Conservation (phyloP, 2,329 filamentous ascomycete species). For the Dactylellina leptospora region DNA sequence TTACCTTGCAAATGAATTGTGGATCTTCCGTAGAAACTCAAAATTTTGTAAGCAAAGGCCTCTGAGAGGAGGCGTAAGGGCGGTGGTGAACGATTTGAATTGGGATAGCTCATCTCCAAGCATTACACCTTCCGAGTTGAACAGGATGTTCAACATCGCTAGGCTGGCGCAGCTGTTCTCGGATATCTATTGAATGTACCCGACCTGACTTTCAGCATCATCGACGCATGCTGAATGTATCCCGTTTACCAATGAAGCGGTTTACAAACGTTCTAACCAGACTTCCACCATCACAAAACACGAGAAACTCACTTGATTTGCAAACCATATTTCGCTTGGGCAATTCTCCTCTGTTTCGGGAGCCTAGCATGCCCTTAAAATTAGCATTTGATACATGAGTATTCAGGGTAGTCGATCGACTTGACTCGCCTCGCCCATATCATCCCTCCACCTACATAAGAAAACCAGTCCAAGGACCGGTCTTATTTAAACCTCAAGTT, state of each 20-base stretch:
- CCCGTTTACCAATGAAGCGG: background rate
- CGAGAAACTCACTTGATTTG: conserved; percentile 75
- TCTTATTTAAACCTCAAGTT: conserved; percentile 59
- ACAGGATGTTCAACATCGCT: conserved; percentile 89
- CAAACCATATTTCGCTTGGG: conserved; percentile 83
- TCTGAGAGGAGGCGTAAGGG: conserved; percentile 75
- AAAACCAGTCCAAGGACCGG: conserved; percentile 89
- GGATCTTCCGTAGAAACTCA: conserved; percentile 78
- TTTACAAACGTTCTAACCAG: background rate
- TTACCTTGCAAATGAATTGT: conserved; percentile 84
- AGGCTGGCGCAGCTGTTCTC: conserved; percentile 91
- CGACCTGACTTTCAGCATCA: too few relatives aligned
- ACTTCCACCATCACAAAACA: background rate
- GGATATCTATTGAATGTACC: conserved; percentile 68
- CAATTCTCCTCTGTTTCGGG: conserved; percentile 67
- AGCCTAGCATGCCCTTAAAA: too few relatives aligned
- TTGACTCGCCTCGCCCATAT: conserved; percentile 63
- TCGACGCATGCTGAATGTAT: background rate
- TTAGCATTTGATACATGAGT: too few relatives aligned
- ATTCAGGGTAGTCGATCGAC: too few relatives aligned
- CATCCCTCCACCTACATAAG: conserved; percentile 75
- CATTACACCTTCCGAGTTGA: conserved; percentile 75
- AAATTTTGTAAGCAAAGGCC: conserved; percentile 80
- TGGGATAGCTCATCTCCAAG: conserved; percentile 74
- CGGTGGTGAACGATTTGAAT: conserved; percentile 77